These are phyloP conservation scores for Stentor coeruleus DNA, from an alignment of 73 alveolate genomes.

Conservation along the genomic window DNA sequence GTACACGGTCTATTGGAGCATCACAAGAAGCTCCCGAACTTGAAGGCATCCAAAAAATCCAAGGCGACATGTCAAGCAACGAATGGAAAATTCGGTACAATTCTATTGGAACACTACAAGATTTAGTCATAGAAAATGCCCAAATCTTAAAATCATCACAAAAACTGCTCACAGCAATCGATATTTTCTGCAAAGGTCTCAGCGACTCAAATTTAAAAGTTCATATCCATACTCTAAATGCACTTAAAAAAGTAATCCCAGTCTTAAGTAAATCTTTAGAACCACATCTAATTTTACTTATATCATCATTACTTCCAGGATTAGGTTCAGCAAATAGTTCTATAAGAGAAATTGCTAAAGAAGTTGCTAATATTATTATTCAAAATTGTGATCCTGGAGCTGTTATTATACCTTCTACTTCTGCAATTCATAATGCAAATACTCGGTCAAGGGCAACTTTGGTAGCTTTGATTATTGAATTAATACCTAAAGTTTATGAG, in stretches of 20 bases:
- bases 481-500: not conserved
- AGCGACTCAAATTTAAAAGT: slow-evolving; percentile 26
- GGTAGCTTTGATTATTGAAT: not conserved
- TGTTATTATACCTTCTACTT: not conserved
- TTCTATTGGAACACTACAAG: not conserved
- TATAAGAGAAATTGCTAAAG: slow-evolving; percentile 25
- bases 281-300: not conserved
- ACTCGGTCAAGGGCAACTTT: not conserved
- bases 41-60: not conserved
- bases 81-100: slow-evolving; percentile 8
- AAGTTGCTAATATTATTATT: not conserved
- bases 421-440: slow-evolving; percentile 16
- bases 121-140: not conserved
- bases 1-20: not conserved
- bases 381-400: not conserved
- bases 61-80: not conserved
- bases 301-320: not conserved
- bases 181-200: not conserved
- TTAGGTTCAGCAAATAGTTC: slow-evolving; percentile 19
- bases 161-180: not conserved
- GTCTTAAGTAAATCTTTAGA: not conserved
- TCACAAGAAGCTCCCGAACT: slow-evolving; percentile 1
- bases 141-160: not conserved
- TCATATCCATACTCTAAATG: slow-evolving; percentile 10
- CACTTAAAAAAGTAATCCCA: not conserved